Evolutionary conservation across 768 basidiomycete genomes (phyloP).

Genomic region (Suillus ampliporus): DNA sequence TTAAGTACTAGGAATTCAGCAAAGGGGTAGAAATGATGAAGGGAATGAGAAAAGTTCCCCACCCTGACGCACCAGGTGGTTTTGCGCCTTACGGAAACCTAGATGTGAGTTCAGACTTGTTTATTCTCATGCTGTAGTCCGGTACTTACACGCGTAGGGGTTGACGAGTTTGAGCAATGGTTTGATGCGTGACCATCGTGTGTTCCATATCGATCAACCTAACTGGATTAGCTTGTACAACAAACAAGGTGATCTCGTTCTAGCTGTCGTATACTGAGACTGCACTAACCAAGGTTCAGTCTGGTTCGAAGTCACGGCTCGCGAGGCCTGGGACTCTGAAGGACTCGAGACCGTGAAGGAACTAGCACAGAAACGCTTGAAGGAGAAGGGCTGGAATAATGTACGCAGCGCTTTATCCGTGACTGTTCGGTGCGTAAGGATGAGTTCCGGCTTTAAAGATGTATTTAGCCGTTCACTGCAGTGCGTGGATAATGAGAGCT

Average conservation of each 20-base stretch:
- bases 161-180: conserved; percentile 28
- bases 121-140: neutral
- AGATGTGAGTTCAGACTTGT: neutral
- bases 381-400: conserved; percentile 32
- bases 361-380: conserved; percentile 26
- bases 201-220: conserved; percentile 25
- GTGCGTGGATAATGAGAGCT: conserved; percentile 26
- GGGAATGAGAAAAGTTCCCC: neutral
- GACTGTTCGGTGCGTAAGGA: conserved; percentile 42
- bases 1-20: conserved; percentile 12
- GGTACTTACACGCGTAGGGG: conserved; percentile 17
- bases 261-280: neutral
- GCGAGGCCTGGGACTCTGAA: conserved; percentile 23
- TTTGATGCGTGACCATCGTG: conserved; percentile 31
- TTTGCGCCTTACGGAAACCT: neutral
- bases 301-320: conserved; percentile 20
- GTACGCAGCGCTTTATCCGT: conserved; percentile 40
- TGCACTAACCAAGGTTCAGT: conserved; percentile 16
- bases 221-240: conserved; percentile 29
- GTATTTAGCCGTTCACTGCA: conserved; percentile 8
- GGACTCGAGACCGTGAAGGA: conserved; percentile 24
- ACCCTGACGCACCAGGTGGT: neutral
- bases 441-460: neutral
- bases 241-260: conserved; percentile 22
- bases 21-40: conserved; percentile 16